phyloP scores from a whole-genome alignment of 2,329 filamentous ascomycete genomes.

The Neofusicoccum kwambonambiense region DNA sequence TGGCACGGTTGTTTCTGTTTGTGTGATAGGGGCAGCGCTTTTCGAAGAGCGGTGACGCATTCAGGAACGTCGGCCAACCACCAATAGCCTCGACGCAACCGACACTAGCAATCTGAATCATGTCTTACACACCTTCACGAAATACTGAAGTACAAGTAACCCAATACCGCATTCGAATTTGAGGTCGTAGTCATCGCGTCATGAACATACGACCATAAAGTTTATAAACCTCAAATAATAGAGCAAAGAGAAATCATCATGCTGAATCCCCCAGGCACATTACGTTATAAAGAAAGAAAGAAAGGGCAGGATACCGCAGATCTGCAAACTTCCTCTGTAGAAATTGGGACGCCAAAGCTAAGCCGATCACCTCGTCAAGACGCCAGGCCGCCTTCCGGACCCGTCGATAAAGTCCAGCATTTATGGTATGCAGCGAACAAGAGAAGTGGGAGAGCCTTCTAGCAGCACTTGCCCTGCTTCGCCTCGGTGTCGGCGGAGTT shows the following conservation, averaged over 20 bases:
- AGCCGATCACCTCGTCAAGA: conserved; percentile 13
- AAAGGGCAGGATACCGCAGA: conserved; percentile 15
- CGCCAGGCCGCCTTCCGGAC: conserved; percentile 14
- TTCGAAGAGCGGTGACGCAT: conserved; percentile 13
- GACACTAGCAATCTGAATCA: not conserved
- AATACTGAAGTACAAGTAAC: not conserved
- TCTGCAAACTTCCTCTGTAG: conserved; percentile 18
- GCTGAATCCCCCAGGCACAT: conserved; percentile 6
- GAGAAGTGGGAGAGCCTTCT: conserved; percentile 34
- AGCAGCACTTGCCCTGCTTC: conserved; percentile 83
- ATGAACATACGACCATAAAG: conserved; percentile 19
- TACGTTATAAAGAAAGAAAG: conserved; percentile 10
- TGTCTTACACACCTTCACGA: not conserved
- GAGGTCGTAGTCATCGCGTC: conserved; percentile 18
- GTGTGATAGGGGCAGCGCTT: not conserved
- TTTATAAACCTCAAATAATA: conserved; percentile 11
- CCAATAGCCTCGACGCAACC: not conserved
- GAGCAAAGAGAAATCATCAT: conserved; percentile 14
- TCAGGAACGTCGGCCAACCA: not conserved
- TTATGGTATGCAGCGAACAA: conserved; percentile 20
- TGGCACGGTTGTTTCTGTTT: conserved; percentile 8
- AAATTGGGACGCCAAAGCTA: conserved; percentile 14
- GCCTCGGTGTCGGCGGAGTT: conserved; percentile 77
- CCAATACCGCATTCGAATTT: conserved; percentile 18
- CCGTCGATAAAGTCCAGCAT: conserved; percentile 13